phyloP scores from a whole-genome alignment of 148 eudicot species.

The Amaranthus hypochondriacus region DNA sequence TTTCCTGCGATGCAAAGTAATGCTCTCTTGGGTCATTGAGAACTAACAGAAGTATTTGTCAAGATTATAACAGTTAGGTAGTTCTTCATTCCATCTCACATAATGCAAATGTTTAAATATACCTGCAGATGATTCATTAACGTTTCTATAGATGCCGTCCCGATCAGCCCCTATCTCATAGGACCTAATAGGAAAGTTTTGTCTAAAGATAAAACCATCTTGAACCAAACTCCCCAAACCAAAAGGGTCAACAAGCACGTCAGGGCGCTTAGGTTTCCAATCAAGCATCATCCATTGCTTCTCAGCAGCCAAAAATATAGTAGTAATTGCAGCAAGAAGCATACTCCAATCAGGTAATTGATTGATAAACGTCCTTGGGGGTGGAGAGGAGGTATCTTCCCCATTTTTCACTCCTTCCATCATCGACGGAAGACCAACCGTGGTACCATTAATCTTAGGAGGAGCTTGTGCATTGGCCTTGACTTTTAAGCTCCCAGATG shows the following conservation, averaged over 20 bases:
- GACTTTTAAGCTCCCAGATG: constrained; percentile 49
- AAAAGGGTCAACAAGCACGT: constrained; percentile 72
- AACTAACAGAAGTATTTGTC: not conserved
- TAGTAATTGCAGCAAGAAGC: constrained; percentile 99
- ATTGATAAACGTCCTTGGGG: constrained; percentile 80
- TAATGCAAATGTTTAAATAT: not conserved
- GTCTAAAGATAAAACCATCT: constrained; percentile 81
- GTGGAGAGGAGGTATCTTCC: constrained; percentile 45
- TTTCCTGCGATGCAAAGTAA: constrained; percentile 66
- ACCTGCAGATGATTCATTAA: constrained; percentile 99
- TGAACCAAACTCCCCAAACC: constrained; percentile 82
- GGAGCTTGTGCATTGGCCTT: constrained; percentile 88
- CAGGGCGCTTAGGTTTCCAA: constrained; percentile 91
- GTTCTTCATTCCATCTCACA: not conserved
- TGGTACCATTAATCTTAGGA: constrained; percentile 72
- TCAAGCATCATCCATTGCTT: constrained; percentile 99
- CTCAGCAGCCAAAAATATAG: constrained; percentile 94
- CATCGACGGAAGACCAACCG: constrained; percentile 32
- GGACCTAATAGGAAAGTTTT: constrained; percentile 86
- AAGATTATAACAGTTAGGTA: not conserved
- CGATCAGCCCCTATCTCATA: constrained; percentile 98
- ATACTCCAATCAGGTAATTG: constrained; percentile 99
- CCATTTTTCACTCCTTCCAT: constrained; percentile 48
- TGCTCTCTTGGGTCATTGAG: constrained; percentile 1
- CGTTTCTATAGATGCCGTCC: constrained; percentile 90